Evolutionary conservation across 768 basidiomycete genomes (phyloP).

Genomic region (Suillus clintonianus): DNA sequence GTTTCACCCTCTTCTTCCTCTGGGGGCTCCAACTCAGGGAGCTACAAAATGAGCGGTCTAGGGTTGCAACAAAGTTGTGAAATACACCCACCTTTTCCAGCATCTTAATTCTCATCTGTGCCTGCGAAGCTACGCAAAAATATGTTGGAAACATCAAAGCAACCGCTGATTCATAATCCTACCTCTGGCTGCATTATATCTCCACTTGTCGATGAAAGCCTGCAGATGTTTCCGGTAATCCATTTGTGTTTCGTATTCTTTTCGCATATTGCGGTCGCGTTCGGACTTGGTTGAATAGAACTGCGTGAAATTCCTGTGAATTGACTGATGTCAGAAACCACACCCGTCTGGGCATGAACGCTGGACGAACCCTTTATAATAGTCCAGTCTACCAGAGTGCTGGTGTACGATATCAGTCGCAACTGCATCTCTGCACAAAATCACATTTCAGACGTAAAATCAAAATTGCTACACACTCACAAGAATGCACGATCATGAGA

Average conservation of each 20-base stretch:
- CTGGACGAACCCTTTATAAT: conserved; percentile 86
- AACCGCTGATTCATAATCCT: conserved; percentile 14
- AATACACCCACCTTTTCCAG: conserved; percentile 59
- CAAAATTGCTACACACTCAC: conserved; percentile 38
- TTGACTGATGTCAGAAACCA: conserved; percentile 8
- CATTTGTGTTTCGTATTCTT: conserved; percentile 97
- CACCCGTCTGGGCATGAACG: background rate
- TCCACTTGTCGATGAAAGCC: conserved; percentile 97
- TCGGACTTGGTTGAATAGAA: conserved; percentile 99
- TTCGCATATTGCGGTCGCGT: conserved; percentile 84
- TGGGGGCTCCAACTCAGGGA: conserved; percentile 92
- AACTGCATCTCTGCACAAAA: conserved; percentile 71
- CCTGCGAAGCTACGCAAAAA: conserved; percentile 71
- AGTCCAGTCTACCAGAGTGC: conserved; percentile 89
- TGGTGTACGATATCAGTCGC: conserved; percentile 99
- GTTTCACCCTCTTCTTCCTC: conserved; percentile 90
- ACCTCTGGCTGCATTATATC: conserved; percentile 95
- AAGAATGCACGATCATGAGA: conserved; percentile 98
- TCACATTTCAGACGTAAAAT: background rate
- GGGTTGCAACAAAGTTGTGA: background rate
- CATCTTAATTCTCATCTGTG: conserved; percentile 76
- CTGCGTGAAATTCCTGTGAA: conserved; percentile 88
- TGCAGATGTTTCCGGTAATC: conserved; percentile 94
- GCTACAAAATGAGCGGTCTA: conserved; percentile 37
- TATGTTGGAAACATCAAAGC: conserved; percentile 3